Conservation (phyloP, 2,329 filamentous ascomycete species). For the Nothopassalora personata region DNA sequence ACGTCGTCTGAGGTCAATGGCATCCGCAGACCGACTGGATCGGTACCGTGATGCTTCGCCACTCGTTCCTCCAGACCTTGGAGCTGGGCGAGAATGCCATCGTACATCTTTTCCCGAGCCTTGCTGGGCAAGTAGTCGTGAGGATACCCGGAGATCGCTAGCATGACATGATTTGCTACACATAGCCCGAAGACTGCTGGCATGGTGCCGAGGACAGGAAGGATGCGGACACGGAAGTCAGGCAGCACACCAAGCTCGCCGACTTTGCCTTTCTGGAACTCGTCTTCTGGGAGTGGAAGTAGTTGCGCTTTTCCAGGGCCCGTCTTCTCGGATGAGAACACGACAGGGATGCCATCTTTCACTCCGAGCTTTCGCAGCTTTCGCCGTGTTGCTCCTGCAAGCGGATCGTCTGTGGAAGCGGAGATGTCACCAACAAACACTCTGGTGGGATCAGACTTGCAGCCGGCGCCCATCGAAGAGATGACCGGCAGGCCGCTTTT, state of each 20-base stretch:
- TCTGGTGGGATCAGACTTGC: slow-evolving; percentile 79
- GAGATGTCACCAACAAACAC: slow-evolving; percentile 91
- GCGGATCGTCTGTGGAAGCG: slow-evolving; percentile 75
- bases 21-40: slow-evolving; percentile 67
- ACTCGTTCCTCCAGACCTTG: slow-evolving; percentile 76
- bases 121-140: slow-evolving; percentile 77
- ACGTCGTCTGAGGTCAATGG: slow-evolving; percentile 76
- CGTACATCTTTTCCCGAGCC: slow-evolving; percentile 85
- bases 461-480: slow-evolving; percentile 92
- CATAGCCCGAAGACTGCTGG: slow-evolving; percentile 92
- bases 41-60: slow-evolving; percentile 50
- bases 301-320: slow-evolving; percentile 87
- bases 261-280: slow-evolving; percentile 79
- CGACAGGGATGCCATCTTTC: slow-evolving; percentile 78
- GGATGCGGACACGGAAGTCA: slow-evolving; percentile 89
- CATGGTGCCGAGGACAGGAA: slow-evolving; percentile 95
- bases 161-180: slow-evolving; percentile 86
- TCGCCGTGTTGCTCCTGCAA: slow-evolving; percentile 78
- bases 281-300: slow-evolving; percentile 78
- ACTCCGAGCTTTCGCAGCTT: slow-evolving; percentile 72
- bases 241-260: slow-evolving; percentile 82
- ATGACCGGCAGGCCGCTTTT: slow-evolving; percentile 74
- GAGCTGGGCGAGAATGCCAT: slow-evolving; percentile 68
- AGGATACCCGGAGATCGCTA: slow-evolving; percentile 75
- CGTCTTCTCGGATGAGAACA: slow-evolving; percentile 86